Evolutionary conservation across 2,329 filamentous ascomycete species (phyloP), one percentile per base, ranked within the genome.

Genomic region (Ilyonectria mors-panacis): DNA sequence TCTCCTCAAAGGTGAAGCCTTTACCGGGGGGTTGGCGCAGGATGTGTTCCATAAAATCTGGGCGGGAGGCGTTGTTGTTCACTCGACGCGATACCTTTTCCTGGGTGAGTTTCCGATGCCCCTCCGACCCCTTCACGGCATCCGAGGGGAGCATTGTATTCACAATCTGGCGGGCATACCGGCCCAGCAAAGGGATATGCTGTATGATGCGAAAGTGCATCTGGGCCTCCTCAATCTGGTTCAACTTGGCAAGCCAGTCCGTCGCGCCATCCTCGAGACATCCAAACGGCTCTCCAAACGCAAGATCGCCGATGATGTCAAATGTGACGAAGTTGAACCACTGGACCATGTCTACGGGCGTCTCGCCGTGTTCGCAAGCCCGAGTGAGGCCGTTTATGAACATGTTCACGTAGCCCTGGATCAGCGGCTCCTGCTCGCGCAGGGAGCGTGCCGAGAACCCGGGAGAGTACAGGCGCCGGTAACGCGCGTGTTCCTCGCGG

Each of bases 141-240:
- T 67, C 65, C 6, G 65, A 60, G 21, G 65, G 60, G 13, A 67
- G 60, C 60, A 67, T 65, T 3, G 56, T 61, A 23, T 67, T 65
- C 56, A 67, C 65, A n/a, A 67, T 67, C 56, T 61, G 61, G 6
- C 65, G 65, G 3, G 65, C 65, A 57, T 65, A 65, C 12, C 65
- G 56, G n/a, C 65, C 61, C 44, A 67, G 37, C 8, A 65, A 8
- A 44, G 65, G 65, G 6, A 67, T 65, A 28, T 67, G 65, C 56
- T 67, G 65, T 47, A 67, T 65, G 51, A 67, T 61, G n/a, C 65
- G 65, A 35, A 65, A 67, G 21, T 65, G 65, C 65, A 67, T 67
- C 7, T 67, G 65, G 9, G 65, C 65, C 35, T 68, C 65, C 30
- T 65, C 62, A 21, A 68, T 65, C 62, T 68, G 61, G 23, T 68